phyloP scores from a whole-genome alignment of 2,329 filamentous ascomycete genomes.

The Cladosporium sp. region DNA sequence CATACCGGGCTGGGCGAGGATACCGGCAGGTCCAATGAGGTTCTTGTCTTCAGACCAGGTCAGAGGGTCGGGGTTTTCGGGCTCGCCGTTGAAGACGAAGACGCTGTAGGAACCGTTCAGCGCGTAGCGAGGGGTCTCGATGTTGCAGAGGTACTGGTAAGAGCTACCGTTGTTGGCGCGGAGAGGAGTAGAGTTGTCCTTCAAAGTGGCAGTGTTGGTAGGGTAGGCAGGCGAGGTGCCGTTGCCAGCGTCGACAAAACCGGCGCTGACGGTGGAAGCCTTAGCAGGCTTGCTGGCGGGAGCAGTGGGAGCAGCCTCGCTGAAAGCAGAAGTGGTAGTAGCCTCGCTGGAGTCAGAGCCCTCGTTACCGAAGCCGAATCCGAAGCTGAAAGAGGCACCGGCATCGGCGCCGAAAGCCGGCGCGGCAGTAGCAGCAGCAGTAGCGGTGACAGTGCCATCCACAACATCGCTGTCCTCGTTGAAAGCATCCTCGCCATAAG shows the following conservation, averaged over 20 bases:
- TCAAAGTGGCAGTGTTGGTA: conserved; percentile 12
- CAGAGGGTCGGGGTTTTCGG: conserved; percentile 42
- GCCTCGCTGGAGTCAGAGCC: neutral
- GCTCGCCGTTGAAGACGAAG: conserved; percentile 66
- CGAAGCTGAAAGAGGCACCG: conserved; percentile 11
- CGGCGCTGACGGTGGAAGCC: neutral
- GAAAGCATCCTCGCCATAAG: conserved; percentile 4
- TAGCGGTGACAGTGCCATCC: neutral
- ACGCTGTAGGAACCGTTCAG: conserved; percentile 64
- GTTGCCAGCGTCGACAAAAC: conserved; percentile 6
- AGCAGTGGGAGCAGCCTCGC: neutral
- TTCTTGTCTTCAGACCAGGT: conserved; percentile 57
- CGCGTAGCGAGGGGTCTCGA: conserved; percentile 62
- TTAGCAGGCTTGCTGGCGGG: neutral
- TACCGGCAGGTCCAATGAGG: conserved; percentile 62
- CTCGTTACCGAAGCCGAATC: neutral
- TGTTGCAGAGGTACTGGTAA: conserved; percentile 69
- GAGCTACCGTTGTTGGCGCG: conserved; percentile 48
- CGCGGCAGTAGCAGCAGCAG: conserved; percentile 1
- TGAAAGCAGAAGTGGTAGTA: neutral
- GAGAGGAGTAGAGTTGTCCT: conserved; percentile 20
- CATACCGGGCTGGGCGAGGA: conserved; percentile 40
- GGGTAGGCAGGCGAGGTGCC: conserved; percentile 14
- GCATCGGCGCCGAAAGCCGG: conserved; percentile 2
- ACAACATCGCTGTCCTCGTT: conserved; percentile 13